Percentiles rank a stretch among this genome's conserved stretches.
Evolutionary conservation across 2,329 filamentous ascomycete genomes (phyloP).

Genomic region (Monosporascus cannonballus): DNA sequence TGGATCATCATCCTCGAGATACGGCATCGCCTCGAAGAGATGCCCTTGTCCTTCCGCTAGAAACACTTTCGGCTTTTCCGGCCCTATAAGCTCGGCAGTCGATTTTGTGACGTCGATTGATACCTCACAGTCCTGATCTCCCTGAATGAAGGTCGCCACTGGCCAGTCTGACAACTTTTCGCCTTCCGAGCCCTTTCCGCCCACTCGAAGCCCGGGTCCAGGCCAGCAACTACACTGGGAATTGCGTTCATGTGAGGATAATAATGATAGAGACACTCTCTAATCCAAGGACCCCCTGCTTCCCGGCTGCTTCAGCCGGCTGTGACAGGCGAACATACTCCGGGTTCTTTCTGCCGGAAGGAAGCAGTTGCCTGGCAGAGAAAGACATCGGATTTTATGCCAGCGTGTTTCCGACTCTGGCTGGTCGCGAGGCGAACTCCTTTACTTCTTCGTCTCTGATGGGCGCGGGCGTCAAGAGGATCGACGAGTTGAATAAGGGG

Average conservation of each 20-base stretch:
- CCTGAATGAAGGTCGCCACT: slow-evolving; percentile 28
- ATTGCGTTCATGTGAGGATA: slow-evolving; percentile 27
- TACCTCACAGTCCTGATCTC: slow-evolving; percentile 23
- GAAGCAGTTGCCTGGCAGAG: too few species aligned
- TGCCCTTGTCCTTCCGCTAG: slow-evolving; percentile 21
- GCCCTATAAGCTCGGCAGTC: slow-evolving; percentile 1
- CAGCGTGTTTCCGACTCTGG: too few species aligned
- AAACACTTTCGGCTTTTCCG: slow-evolving; percentile 20
- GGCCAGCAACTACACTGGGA: slow-evolving; percentile 17
- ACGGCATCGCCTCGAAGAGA: slow-evolving; percentile 22
- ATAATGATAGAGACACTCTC: slow-evolving; percentile 27
- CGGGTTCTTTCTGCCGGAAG: too few species aligned
- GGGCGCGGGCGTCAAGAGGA: slow-evolving; percentile 20
- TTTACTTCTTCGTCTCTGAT: slow-evolving; percentile 19
- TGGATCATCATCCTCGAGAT: slow-evolving; percentile 22
- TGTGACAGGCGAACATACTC: slow-evolving; percentile 6
- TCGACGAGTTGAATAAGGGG: slow-evolving; percentile 29
- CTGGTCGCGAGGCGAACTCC: slow-evolving; percentile 11
- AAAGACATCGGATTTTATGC: too few species aligned
- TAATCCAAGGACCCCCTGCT: background rate
- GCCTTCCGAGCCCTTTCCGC: slow-evolving; percentile 5
- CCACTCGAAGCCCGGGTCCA: slow-evolving; percentile 29
- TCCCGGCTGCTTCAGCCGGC: background rate
- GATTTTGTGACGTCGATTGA: slow-evolving; percentile 19
- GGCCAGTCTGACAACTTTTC: slow-evolving; percentile 23